phyloP scores from a whole-genome alignment of 1,139 yeast species.

The Wickerhamomyces sp. region DNA sequence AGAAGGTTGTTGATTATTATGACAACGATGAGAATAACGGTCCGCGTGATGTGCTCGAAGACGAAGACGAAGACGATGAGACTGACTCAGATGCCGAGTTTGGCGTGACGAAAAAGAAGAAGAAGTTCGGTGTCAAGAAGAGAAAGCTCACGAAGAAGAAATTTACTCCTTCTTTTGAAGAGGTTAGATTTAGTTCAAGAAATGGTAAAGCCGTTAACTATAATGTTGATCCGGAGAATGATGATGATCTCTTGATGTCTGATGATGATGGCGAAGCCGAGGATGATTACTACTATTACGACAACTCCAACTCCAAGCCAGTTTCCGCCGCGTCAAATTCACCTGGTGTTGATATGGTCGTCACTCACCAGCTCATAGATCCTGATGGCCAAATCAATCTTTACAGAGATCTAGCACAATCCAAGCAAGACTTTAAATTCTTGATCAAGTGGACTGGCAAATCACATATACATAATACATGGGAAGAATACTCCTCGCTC shows the following conservation, averaged over 20 bases:
- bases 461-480: slow-evolving; percentile 91
- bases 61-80: slow-evolving; percentile 21
- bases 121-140: slow-evolving; percentile 17
- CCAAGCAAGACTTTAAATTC: slow-evolving; percentile 57
- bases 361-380: slow-evolving; percentile 27
- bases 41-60: too few species aligned
- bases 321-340: slow-evolving; percentile 7
- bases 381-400: slow-evolving; percentile 29
- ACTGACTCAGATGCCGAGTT: slow-evolving; percentile 29
- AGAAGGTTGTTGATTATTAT: too few species aligned
- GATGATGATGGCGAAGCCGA: slow-evolving; percentile 40
- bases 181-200: slow-evolving; percentile 72
- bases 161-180: slow-evolving; percentile 27
- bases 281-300: slow-evolving; percentile 35
- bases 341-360: slow-evolving; percentile 34
- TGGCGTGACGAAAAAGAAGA: slow-evolving; percentile 24
- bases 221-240: slow-evolving; percentile 67
- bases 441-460: slow-evolving; percentile 82
- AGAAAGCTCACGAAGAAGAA: slow-evolving; percentile 19
- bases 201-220: slow-evolving; percentile 70
- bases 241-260: slow-evolving; percentile 52
- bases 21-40: slow-evolving; percentile 20
- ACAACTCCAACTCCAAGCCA: slow-evolving; percentile 6
- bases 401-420: slow-evolving; percentile 40
- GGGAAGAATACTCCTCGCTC: slow-evolving; percentile 72